Percentiles rank a stretch among this genome's conserved stretches.
phyloP scores from a whole-genome alignment of 768 basidiomycete species.

The Gloeopeniophorella convolvens region DNA sequence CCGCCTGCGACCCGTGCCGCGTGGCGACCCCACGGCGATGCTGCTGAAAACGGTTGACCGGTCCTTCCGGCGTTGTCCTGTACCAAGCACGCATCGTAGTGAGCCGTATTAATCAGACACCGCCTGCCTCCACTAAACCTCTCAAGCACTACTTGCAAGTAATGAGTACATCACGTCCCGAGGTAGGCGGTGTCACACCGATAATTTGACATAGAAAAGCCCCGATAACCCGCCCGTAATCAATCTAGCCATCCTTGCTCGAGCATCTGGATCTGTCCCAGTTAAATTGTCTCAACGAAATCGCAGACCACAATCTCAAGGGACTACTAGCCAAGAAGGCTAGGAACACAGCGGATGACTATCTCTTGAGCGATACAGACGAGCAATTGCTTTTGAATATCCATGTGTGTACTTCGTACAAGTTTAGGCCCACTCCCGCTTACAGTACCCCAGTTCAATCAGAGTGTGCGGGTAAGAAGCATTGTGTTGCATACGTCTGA shows the following conservation, averaged over 20 bases:
- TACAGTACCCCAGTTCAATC: constrained; percentile 73
- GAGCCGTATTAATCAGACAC: no score
- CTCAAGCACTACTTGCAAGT: background rate
- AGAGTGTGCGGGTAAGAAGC: constrained; percentile 56
- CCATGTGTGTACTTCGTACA: constrained; percentile 45
- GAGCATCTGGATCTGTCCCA: constrained; percentile 32
- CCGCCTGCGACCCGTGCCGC: no score
- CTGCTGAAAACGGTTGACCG: no score
- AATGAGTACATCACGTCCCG: constrained; percentile 9
- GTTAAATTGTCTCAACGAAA: constrained; percentile 67
- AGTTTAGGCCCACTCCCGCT: no score
- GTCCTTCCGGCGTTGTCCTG: no score
- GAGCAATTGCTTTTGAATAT: constrained; percentile 66
- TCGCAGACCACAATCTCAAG: constrained; percentile 41
- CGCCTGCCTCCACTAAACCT: no score
- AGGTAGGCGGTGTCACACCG: constrained; percentile 8
- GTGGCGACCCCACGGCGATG: no score
- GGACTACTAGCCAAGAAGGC: constrained; percentile 40
- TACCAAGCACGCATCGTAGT: no score
- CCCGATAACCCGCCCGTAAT: background rate
- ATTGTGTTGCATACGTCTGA: constrained; percentile 42
- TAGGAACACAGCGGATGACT: constrained; percentile 39
- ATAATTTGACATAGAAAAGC: background rate
- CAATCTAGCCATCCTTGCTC: constrained; percentile 9
- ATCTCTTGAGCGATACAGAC: constrained; percentile 63